These are phyloP conservation scores for Komagataella ulmi DNA, from an alignment of 805 yeast species.

Conservation along the genomic window DNA sequence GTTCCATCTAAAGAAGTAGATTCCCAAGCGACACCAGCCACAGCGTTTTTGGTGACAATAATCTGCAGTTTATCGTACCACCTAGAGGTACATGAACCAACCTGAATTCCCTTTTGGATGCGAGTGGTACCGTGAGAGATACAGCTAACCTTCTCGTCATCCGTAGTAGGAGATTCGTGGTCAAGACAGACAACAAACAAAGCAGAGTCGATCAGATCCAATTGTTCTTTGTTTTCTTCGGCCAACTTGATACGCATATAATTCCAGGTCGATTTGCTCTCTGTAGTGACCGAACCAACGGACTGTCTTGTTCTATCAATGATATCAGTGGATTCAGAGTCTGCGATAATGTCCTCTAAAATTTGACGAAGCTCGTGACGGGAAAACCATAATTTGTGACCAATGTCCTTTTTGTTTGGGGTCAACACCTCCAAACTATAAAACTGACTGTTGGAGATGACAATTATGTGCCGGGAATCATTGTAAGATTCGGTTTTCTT, in stretches of 20 bases:
- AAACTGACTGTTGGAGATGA: constrained; percentile 36
- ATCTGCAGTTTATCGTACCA: constrained; percentile 49
- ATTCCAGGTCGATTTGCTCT: constrained; percentile 34
- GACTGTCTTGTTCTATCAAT: constrained; percentile 29
- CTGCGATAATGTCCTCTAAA: constrained; percentile 28
- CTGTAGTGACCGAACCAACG: constrained; percentile 42
- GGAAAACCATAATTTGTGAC: constrained; percentile 33
- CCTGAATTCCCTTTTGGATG: constrained; percentile 32
- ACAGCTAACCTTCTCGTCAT: constrained; percentile 32
- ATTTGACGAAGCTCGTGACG: constrained; percentile 35
- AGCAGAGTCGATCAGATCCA: constrained; percentile 31
- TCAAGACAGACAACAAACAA: constrained; percentile 40
- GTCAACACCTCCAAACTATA: constrained; percentile 36
- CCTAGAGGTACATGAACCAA: constrained; percentile 44
- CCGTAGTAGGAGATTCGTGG: constrained; percentile 28
- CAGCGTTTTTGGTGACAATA: constrained; percentile 38
- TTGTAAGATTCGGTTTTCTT: constrained; percentile 16
- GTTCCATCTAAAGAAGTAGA: constrained; percentile 46
- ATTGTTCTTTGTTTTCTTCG: constrained; percentile 20
- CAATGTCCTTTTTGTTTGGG: constrained; percentile 10
- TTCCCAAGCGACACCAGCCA: constrained; percentile 49
- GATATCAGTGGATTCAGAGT: constrained; percentile 19
- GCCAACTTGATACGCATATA: constrained; percentile 27
- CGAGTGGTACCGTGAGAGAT: constrained; percentile 39
- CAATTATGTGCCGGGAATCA: constrained; percentile 34